phyloP scores from a whole-genome alignment of 495 filamentous ascomycete genomes.

The Xylaria castorea region DNA sequence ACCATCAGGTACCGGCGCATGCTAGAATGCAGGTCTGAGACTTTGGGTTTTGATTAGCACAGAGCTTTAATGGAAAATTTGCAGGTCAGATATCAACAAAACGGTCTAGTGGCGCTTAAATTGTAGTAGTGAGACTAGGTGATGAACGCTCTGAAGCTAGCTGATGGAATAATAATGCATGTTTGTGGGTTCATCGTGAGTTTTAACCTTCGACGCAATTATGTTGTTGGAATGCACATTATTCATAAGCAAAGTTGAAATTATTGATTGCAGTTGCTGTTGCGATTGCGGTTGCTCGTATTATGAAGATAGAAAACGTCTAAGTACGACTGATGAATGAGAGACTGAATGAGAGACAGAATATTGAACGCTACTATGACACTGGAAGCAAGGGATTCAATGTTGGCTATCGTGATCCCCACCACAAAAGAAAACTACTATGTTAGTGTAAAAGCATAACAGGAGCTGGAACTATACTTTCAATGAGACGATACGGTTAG shows the following conservation, averaged over 20 bases:
- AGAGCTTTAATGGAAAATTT: conserved; percentile 5
- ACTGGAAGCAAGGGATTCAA: not conserved
- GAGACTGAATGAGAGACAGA: not conserved
- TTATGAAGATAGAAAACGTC: not conserved
- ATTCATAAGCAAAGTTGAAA: not conserved
- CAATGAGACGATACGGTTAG: not conserved
- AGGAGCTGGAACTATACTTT: not conserved
- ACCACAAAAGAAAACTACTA: not conserved
- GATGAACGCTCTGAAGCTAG: not conserved
- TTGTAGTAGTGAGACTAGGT: not conserved
- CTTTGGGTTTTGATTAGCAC: not conserved
- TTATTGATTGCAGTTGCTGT: not conserved
- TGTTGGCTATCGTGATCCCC: not conserved
- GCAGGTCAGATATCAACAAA: not conserved
- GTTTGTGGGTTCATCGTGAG: not conserved
- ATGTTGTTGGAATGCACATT: not conserved
- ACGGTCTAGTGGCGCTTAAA: not conserved
- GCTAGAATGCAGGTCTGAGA: conserved; percentile 9
- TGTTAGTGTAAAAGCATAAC: not conserved
- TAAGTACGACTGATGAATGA: not conserved
- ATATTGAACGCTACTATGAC: not conserved
- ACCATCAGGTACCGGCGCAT: conserved; percentile 2
- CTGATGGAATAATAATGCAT: not conserved
- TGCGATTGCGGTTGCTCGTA: not conserved
- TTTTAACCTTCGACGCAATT: not conserved